Base-by-base conservation (phyloP, 305 asterid species). In the Fraxinus angustifolia region DNA sequence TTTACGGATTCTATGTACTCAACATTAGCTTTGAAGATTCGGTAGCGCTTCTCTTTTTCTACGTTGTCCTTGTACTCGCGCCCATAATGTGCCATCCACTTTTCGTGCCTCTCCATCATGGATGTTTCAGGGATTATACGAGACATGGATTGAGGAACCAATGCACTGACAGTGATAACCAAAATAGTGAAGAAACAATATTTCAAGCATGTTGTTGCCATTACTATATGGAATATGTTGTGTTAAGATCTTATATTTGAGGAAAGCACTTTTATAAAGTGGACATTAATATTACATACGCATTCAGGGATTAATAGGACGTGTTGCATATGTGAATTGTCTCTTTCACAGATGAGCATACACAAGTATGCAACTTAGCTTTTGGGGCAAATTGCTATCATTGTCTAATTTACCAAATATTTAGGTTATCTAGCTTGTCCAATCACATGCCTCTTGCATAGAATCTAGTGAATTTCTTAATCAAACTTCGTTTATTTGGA, bases 21-120 rank as follows among this genome's bases (percentile, higher is more conserved):
- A 1, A 82, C 86, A 45, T 87, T 85, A 19, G 28, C 70, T 60
- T 60, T 73, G 81, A 76, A 81, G 58, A 68, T 78, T 68, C n/a
- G 40, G 21, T 23, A 36, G 10, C 62, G 60, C 78, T 77, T 26
- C 42, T 50, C 75, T 19, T 76, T 31, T 34, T 76, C 80, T 7
- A 33, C 0, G 21, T 19, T 23, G 31, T 77, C 65, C 19, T 71
- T 77, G 65, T 82, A 82, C 35, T 34, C 21, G 0, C 36, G 68
- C 17, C 81, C 67, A 17, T 77, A 82, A 4, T n/a, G 21, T 14
- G 56, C 68, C 81, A 82, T 82, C 81, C 83, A 81, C 28, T 40
- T 53, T 7, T 10, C 56, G 16, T 73, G 17, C 30, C 31, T 73
- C 56, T 35, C 80, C 76, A n/a, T 50, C 77, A 76, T 45, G 7